Evolutionary conservation across 2,329 filamentous ascomycete genomes (phyloP).

Genomic region (Colletotrichum simmondsii): DNA sequence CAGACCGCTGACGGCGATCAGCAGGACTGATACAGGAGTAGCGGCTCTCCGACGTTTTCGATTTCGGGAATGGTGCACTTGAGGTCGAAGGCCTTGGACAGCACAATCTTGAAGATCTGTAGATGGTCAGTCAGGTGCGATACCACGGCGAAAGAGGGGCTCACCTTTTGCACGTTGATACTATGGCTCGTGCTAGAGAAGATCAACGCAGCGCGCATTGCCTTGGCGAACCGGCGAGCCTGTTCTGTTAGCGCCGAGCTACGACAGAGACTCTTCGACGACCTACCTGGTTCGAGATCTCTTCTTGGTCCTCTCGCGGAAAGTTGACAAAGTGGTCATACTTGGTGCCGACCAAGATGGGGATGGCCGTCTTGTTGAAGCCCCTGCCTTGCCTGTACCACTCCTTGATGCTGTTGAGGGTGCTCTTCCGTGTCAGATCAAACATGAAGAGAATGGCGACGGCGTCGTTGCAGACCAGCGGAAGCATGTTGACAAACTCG

Average conservation of each 20-base stretch:
- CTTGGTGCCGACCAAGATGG: conserved; percentile 96
- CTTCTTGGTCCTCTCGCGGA: conserved; percentile 95
- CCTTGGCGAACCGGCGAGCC: conserved; percentile 96
- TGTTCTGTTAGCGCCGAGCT: conserved; percentile 48
- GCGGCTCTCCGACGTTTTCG: conserved; percentile 95
- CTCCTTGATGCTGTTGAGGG: conserved; percentile 98
- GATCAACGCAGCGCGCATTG: conserved; percentile 97
- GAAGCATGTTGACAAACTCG: conserved; percentile 99
- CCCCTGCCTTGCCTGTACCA: conserved; percentile 98
- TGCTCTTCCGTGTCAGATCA: conserved; percentile 96
- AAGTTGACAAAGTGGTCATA: conserved; percentile 99
- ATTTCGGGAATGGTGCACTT: conserved; percentile 99
- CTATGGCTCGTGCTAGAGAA: conserved; percentile 99
- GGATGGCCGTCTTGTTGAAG: conserved; percentile 99
- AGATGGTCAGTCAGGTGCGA: conserved; percentile 21
- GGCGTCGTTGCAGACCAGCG: conserved; percentile 98
- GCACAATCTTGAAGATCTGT: conserved; percentile 99
- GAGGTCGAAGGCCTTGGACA: conserved; percentile 97
- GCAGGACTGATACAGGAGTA: conserved; percentile 86
- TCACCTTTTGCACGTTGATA: conserved; percentile 98
- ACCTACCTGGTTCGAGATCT: conserved; percentile 92
- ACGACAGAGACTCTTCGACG: neutral
- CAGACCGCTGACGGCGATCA: conserved; percentile 38
- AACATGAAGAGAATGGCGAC: conserved; percentile 99
- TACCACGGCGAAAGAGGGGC: conserved; percentile 21